Percentiles rank a stretch among this genome's conserved stretches.
phyloP scores from a whole-genome alignment of 2,329 filamentous ascomycete genomes.

The Colletotrichum costaricense region DNA sequence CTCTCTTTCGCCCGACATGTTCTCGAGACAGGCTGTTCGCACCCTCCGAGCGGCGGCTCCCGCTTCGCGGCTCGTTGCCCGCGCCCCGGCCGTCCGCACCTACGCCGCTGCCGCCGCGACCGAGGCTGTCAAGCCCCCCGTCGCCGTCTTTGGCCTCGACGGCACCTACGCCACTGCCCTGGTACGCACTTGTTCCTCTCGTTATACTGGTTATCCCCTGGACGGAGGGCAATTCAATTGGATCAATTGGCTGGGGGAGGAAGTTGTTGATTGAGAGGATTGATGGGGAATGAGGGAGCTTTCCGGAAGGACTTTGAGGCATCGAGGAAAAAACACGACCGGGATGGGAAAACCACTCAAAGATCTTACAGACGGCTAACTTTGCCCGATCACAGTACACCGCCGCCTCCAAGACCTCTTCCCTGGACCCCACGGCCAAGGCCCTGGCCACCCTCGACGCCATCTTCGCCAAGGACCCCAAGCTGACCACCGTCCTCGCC shows the following conservation, averaged over 20 bases:
- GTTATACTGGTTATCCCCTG: not conserved
- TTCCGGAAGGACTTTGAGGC: not conserved
- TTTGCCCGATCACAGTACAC: constrained; percentile 78
- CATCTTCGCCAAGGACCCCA: constrained; percentile 84
- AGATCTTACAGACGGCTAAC: constrained; percentile 38
- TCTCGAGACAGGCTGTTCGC: constrained; percentile 70
- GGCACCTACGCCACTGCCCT: constrained; percentile 98
- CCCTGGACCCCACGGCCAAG: constrained; percentile 87
- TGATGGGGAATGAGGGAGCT: constrained; percentile 1
- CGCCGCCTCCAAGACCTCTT: constrained; percentile 87
- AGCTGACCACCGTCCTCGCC: constrained; percentile 80
- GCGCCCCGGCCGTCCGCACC: constrained; percentile 71
- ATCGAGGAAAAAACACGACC: not conserved
- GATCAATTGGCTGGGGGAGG: constrained; percentile 36
- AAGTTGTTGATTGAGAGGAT: constrained; percentile 11
- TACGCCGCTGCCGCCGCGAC: constrained; percentile 75
- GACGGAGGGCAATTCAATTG: constrained; percentile 13
- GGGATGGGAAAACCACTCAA: not conserved
- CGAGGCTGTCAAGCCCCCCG: constrained; percentile 81
- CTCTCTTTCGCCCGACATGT: constrained; percentile 56
- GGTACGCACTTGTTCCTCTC: constrained; percentile 71
- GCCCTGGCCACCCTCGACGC: constrained; percentile 78
- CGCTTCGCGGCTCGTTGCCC: constrained; percentile 62
- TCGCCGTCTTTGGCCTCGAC: constrained; percentile 94
- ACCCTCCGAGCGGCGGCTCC: constrained; percentile 68